Evolutionary conservation across 257 asterid species (phyloP).

Genomic region (Penstemon newberryi): DNA sequence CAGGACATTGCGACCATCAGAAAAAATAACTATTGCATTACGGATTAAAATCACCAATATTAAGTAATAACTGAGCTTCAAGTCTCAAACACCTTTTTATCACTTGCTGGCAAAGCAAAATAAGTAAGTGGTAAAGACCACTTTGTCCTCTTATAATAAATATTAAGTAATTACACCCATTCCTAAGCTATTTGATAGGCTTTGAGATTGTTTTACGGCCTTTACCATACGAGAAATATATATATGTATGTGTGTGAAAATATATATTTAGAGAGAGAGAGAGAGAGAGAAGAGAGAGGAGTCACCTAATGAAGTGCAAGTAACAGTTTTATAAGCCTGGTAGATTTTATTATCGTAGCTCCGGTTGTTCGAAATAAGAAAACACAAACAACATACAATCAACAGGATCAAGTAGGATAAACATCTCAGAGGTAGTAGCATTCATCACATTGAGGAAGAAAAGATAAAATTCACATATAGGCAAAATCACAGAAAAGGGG

Average conservation of each 20-base stretch:
- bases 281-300: not conserved
- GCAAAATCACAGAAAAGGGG: conserved; percentile 22
- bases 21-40: not conserved
- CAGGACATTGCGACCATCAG: not conserved
- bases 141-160: not conserved
- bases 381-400: not conserved
- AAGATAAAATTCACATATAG: conserved; percentile 14
- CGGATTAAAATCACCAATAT: not conserved
- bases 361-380: not conserved
- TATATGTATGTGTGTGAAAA: no score
- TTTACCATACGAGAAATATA: no score
- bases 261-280: not conserved
- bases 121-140: not conserved
- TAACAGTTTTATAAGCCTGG: not conserved
- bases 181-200: not conserved
- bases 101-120: not conserved
- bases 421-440: conserved; percentile 4
- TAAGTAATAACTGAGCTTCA: conserved; percentile 5
- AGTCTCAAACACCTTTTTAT: not conserved
- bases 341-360: not conserved
- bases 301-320: conserved; percentile 3
- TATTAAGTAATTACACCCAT: conserved; percentile 7
- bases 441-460: conserved; percentile 15
- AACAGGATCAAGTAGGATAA: conserved; percentile 14
- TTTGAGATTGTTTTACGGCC: not conserved